These are phyloP conservation scores for Aspergillus neotritici DNA, from an alignment of 2,329 filamentous ascomycete genomes.

Conservation along the genomic window DNA sequence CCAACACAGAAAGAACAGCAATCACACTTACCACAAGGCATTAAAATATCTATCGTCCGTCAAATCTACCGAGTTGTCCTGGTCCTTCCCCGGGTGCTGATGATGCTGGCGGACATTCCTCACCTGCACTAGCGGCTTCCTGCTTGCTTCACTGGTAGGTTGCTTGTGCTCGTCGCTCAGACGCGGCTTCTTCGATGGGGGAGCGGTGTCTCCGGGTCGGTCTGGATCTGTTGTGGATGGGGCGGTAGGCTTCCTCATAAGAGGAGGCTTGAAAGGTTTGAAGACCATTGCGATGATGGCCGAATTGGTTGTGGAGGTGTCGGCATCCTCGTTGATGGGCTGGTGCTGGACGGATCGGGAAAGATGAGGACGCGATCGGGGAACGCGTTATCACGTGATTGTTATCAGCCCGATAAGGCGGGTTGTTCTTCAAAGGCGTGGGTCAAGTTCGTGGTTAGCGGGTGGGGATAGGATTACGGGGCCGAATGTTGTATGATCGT, in stretches of 20 bases:
- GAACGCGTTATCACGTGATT: conserved; percentile 21
- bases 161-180: conserved; percentile 18
- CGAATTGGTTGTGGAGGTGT: conserved; percentile 1
- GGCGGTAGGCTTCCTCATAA: conserved; percentile 31
- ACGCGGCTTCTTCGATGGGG: conserved; percentile 35
- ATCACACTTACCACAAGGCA: conserved; percentile 41
- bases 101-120: conserved; percentile 18
- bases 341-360: conserved; percentile 3
- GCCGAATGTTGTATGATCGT: too few species aligned
- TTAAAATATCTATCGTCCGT: conserved; percentile 40
- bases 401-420: too few species aligned
- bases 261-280: conserved; percentile 43
- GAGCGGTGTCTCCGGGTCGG: conserved; percentile 6
- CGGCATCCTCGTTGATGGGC: conserved; percentile 2
- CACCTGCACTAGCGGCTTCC: conserved; percentile 32
- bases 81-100: neutral
- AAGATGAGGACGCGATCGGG: conserved; percentile 12
- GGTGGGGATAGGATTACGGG: too few species aligned
- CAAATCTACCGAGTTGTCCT: conserved; percentile 4
- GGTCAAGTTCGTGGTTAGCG: too few species aligned
- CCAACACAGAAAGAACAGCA: neutral
- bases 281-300: conserved; percentile 33
- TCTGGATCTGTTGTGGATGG: neutral
- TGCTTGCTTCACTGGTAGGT: conserved; percentile 8
- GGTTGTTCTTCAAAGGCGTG: too few species aligned